These are phyloP conservation scores for Mycena rebaudengoi DNA, from an alignment of 768 basidiomycete species.

Conservation along the genomic window DNA sequence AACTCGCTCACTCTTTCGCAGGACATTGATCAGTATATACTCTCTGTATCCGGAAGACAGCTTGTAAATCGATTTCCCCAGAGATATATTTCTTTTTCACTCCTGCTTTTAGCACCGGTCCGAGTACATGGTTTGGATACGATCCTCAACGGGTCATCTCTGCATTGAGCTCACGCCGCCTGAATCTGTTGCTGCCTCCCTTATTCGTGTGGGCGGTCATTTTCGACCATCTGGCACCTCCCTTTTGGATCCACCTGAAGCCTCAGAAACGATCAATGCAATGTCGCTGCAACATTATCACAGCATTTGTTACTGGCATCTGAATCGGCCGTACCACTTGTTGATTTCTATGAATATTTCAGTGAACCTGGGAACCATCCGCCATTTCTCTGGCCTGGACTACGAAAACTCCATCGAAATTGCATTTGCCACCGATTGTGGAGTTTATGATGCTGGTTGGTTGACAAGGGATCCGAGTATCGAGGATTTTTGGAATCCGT, in stretches of 20 bases:
- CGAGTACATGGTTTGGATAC: no score
- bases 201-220: neutral
- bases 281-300: neutral
- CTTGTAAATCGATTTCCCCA: no score
- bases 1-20: no score
- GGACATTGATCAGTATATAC: no score
- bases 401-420: neutral
- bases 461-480: neutral
- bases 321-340: neutral
- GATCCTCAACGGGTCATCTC: neutral
- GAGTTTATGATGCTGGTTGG: neutral
- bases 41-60: no score
- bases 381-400: neutral
- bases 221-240: no score
- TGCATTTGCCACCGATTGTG: neutral
- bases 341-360: neutral
- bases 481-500: neutral
- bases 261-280: neutral
- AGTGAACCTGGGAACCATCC: neutral
- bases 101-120: no score
- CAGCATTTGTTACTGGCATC: neutral
- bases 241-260: neutral
- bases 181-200: neutral
- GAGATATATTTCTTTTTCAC: no score
- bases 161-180: neutral